Percentiles rank a stretch among this genome's conserved stretches.
Conservation (phyloP, 2,329 filamentous ascomycete genomes). For the Aspergillus quadricinctus region DNA sequence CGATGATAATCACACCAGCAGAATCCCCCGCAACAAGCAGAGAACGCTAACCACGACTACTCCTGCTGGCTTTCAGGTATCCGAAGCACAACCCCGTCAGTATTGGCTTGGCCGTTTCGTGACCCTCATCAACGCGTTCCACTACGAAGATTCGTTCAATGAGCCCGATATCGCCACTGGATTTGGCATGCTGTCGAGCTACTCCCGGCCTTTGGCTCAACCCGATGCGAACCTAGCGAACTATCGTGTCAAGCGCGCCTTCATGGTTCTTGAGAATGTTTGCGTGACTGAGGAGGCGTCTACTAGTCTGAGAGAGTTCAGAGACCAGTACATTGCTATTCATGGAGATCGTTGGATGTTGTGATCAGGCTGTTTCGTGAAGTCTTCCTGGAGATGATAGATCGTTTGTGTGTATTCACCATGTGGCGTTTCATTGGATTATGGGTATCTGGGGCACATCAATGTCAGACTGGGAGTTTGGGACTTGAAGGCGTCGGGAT, state of each 20-base stretch:
- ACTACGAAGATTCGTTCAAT: conserved; percentile 29
- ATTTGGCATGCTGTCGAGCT: conserved; percentile 21
- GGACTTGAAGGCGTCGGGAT: background rate
- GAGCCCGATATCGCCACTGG: conserved; percentile 24
- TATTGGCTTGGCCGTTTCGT: conserved; percentile 33
- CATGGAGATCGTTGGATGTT: conserved; percentile 19
- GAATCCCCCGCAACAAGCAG: conserved; percentile 1
- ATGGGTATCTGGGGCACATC: background rate
- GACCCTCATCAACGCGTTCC: conserved; percentile 27
- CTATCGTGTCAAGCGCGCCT: conserved; percentile 29
- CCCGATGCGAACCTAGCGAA: conserved; percentile 10
- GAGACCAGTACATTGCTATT: conserved; percentile 19
- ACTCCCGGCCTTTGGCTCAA: conserved; percentile 12
- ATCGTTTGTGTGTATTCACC: background rate
- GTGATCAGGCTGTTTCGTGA: background rate
- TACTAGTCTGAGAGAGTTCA: conserved; percentile 29
- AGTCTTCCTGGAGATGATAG: background rate
- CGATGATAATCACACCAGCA: background rate
- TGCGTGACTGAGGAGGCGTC: conserved; percentile 34
- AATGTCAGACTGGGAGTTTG: background rate
- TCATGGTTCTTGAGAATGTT: conserved; percentile 29
- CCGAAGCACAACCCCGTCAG: conserved; percentile 18
- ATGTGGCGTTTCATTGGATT: background rate
- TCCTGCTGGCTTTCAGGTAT: conserved; percentile 15
- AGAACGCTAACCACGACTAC: conserved; percentile 6